phyloP scores from a whole-genome alignment of 441 rosid genomes.

The Capsella rubella region DNA sequence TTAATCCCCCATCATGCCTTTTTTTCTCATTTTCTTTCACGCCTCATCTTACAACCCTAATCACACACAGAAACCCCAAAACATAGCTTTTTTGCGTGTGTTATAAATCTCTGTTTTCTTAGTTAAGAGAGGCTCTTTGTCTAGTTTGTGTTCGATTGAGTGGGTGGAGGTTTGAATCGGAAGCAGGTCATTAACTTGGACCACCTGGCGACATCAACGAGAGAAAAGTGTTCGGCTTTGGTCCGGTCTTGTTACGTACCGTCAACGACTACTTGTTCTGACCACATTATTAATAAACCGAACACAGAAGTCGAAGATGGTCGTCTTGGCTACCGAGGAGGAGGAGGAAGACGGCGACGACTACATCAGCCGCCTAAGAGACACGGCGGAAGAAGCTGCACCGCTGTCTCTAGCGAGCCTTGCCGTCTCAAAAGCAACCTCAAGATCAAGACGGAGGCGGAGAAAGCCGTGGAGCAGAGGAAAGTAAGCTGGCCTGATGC shows the following conservation, averaged over 20 bases:
- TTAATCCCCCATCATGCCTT: constrained; percentile 21
- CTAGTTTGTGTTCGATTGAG: constrained; percentile 8
- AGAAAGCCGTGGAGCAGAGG: constrained; percentile 52
- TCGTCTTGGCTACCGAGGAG: constrained; percentile 43
- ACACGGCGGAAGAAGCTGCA: constrained; percentile 46
- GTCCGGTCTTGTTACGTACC: constrained; percentile 80
- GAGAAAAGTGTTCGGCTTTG: constrained; percentile 68
- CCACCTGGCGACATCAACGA: constrained; percentile 77
- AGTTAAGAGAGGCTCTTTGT: constrained; percentile 11
- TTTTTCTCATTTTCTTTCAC: constrained; percentile 16
- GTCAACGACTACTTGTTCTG: constrained; percentile 45
- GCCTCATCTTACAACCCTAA: constrained; percentile 25
- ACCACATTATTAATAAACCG: constrained; percentile 32
- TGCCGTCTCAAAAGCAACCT: constrained; percentile 59
- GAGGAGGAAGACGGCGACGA: constrained; percentile 45
- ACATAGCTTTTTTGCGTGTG: neutral
- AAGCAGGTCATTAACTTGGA: constrained; percentile 12
- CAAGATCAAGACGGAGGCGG: constrained; percentile 48
- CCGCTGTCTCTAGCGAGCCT: constrained; percentile 48
- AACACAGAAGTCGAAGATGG: constrained; percentile 43
- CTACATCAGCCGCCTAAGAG: constrained; percentile 30
- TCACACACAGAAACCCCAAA: constrained; percentile 8
- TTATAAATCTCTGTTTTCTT: too few relatives aligned
- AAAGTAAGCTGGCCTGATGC: constrained; percentile 88
- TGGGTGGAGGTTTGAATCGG: neutral